Evolutionary conservation across 1,139 yeast genomes (phyloP), one percentile per base, ranked within the genome.

Genomic region (Scheffersomyces insectosa): DNA sequence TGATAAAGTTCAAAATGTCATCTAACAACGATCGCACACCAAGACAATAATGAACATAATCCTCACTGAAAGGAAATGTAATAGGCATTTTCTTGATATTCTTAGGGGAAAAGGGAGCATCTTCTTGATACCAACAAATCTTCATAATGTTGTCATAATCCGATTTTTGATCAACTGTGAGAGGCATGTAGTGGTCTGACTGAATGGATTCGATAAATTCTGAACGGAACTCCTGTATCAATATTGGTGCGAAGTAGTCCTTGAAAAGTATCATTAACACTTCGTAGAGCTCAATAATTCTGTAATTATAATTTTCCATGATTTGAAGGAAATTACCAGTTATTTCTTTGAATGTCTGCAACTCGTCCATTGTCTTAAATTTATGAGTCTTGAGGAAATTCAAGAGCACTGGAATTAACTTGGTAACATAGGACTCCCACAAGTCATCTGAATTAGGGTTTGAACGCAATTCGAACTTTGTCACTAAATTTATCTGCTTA

Each of bases 151-250:
- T 81, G 15, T 82, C 83, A 60, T 83, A 88, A 41, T 85, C 79
- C 13, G 72, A 70, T 40, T 69, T 63, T 42, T 81, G 82, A 46
- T 82, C 78, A 29, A 90, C 83, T 0, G 79, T 78, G 68, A 90
- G 77, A 8, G 97, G 96, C 88, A 88, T 88, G 55, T 89, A 88
- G 57, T 88, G 95, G 60, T 91, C 97, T 20, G 85, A 84, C 49
- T 82, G 80, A 36, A 90, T 79, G 7, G 85, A 70, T 12, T 75
- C 75, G 36, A 74, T 66, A 62, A 89, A 91, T 42, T 83, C 85
- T 25, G 63, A 63, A 35, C 80, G 74, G 63, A 90, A 90, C 16
- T 77, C 76, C 47, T 69, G 70, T 14, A 81, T 76, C 32, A 83
- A 65, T 28, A 77, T 68, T 4, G 77, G 76, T 9, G 88, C 82